Conservation (phyloP, 2,329 filamentous ascomycete species). For the Calonectria pseudoreteaudii region DNA sequence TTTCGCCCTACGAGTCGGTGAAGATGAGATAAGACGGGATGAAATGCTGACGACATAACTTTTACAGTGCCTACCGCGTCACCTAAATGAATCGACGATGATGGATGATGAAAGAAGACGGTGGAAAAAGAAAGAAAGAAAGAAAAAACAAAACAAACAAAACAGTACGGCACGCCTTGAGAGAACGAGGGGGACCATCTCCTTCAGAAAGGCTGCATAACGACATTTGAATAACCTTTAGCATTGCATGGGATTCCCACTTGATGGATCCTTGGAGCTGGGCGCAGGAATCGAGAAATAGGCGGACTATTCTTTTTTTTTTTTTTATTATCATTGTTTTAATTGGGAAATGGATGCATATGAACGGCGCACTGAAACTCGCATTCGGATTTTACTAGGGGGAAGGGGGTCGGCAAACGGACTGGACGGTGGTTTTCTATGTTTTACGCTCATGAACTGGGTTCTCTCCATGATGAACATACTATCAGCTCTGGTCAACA, state of each 20-base stretch:
- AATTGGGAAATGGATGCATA: constrained; percentile 7
- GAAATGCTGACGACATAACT: constrained; percentile 23
- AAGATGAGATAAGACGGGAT: constrained; percentile 21
- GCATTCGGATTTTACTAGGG: neutral
- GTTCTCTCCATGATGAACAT: constrained; percentile 27
- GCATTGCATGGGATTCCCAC: constrained; percentile 36
- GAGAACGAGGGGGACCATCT: neutral
- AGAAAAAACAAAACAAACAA: too few relatives aligned
- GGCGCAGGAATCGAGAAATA: constrained; percentile 33
- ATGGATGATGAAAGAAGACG: neutral
- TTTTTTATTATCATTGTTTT: constrained; percentile 18
- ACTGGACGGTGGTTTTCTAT: neutral
- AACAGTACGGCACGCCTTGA: neutral
- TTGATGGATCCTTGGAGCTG: constrained; percentile 35
- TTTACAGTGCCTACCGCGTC: constrained; percentile 49
- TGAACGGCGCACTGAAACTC: neutral
- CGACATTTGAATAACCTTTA: constrained; percentile 12
- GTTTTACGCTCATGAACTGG: neutral
- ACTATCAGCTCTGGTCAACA: constrained; percentile 30
- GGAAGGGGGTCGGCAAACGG: neutral
- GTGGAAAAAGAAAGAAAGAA: neutral
- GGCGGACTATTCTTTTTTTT: constrained; percentile 30
- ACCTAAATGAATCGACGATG: constrained; percentile 36
- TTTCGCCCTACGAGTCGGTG: neutral
- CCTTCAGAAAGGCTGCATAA: neutral